These are phyloP conservation scores for Diplosphaera chodatii DNA, from an alignment of 139 green algal genomes.

Conservation along the genomic window DNA sequence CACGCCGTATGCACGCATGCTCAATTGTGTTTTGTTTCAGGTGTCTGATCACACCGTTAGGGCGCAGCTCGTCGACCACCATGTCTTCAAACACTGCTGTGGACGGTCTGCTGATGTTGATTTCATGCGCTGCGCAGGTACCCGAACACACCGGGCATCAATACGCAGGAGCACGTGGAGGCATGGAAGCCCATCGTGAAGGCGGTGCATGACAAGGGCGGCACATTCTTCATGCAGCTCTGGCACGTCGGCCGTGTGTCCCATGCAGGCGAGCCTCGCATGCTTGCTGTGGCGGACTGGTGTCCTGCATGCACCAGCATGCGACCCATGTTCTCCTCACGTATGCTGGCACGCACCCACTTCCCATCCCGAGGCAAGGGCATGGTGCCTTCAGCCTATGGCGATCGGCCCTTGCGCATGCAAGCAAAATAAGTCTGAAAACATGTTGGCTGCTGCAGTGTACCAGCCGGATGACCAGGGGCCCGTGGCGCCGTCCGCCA, in stretches of 20 bases:
- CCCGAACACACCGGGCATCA: conserved; percentile 61
- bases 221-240: conserved; percentile 71
- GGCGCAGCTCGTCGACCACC: no score
- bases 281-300: no score
- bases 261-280: conserved; percentile 9
- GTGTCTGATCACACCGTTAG: no score
- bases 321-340: no score
- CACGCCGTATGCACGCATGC: no score
- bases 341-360: no score
- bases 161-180: conserved; percentile 69
- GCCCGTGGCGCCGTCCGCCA: conserved; percentile 50
- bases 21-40: not conserved
- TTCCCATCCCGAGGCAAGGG: no score
- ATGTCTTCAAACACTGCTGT: no score
- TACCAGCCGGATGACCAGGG: conserved; percentile 44
- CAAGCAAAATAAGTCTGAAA: not conserved
- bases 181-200: conserved; percentile 74
- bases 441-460: conserved; percentile 21
- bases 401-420: no score
- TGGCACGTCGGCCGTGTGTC: conserved; percentile 58
- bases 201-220: conserved; percentile 67
- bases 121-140: conserved; percentile 27
- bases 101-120: no score
- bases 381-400: no score
- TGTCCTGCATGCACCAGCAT: no score